Conservation (phyloP, 352 stramenopile genomes). For the Phytophthora ramorum region DNA sequence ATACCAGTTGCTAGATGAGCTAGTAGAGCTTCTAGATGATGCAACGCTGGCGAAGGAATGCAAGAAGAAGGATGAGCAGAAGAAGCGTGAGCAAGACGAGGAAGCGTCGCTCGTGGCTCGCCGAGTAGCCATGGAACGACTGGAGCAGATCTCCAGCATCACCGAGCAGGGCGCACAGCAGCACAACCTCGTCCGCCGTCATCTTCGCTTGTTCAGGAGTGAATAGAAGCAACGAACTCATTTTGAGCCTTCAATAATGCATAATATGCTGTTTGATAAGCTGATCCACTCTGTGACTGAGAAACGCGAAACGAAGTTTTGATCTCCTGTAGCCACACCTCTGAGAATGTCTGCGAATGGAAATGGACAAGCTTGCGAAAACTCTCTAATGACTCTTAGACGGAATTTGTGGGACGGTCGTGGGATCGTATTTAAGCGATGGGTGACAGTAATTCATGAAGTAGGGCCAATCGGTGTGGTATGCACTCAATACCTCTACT, state of each 20-base stretch:
- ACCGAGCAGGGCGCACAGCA: too few relatives aligned
- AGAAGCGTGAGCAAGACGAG: conserved; percentile 2
- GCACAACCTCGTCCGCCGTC: background rate
- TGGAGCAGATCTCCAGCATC: background rate
- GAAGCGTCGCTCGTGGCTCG: background rate
- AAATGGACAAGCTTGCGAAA: background rate
- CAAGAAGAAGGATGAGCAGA: conserved; percentile 2
- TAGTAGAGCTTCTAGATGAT: conserved; percentile 9
- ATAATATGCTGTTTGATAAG: background rate
- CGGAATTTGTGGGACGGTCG: too few relatives aligned
- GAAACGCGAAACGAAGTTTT: conserved; percentile 1
- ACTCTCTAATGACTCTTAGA: background rate
- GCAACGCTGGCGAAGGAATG: background rate
- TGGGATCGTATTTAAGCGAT: too few relatives aligned
- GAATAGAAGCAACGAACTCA: background rate
- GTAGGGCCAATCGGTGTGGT: too few relatives aligned
- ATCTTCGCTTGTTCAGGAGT: background rate
- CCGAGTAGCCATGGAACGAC: background rate
- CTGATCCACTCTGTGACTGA: background rate
- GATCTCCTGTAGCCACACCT: background rate
- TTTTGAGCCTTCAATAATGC: background rate
- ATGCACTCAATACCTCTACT: too few relatives aligned
- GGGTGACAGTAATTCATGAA: too few relatives aligned
- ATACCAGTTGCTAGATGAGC: background rate
- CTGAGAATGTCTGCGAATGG: background rate